These are phyloP conservation scores for Rhypophila decipiens DNA, from an alignment of 495 filamentous ascomycete species.

Conservation along the genomic window DNA sequence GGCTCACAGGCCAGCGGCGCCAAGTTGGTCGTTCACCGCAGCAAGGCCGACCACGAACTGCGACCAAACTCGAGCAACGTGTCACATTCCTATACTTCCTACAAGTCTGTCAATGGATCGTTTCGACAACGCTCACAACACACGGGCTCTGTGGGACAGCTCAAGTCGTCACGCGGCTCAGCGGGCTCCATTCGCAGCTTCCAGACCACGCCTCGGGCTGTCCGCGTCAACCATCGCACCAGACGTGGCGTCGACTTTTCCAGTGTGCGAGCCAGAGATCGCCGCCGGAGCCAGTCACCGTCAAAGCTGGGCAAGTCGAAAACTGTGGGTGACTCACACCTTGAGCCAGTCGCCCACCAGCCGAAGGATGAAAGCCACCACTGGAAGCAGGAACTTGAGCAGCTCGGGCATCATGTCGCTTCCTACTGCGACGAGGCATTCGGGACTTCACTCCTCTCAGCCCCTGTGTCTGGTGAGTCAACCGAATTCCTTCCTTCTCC, in stretches of 20 bases:
- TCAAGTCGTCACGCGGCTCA: constrained; percentile 38
- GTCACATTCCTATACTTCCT: constrained; percentile 21
- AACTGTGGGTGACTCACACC: neutral
- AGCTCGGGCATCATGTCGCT: constrained; percentile 42
- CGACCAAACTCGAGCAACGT: constrained; percentile 5
- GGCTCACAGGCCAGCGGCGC: constrained; percentile 36
- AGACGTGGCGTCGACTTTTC: constrained; percentile 80
- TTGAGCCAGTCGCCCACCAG: constrained; percentile 11
- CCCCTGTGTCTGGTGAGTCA: constrained; percentile 28
- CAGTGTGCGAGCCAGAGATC: constrained; percentile 27
- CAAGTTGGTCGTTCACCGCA: constrained; percentile 63
- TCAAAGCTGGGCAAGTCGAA: constrained; percentile 6
- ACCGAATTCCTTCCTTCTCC: constrained; percentile 19
- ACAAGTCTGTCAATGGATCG: constrained; percentile 17
- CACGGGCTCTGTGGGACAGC: constrained; percentile 11
- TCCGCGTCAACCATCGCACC: constrained; percentile 53
- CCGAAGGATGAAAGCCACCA: constrained; percentile 16
- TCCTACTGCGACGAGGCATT: constrained; percentile 67
- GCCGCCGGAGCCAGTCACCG: constrained; percentile 11
- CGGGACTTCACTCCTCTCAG: constrained; percentile 60
- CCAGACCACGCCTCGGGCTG: constrained; percentile 38
- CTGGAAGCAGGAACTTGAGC: constrained; percentile 45
- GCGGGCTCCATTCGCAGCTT: constrained; percentile 56
- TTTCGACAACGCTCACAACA: constrained; percentile 16
- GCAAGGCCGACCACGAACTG: constrained; percentile 14